Evolutionary conservation across 495 filamentous ascomycete species (phyloP).

Genomic region (Penicillium bialowiezense): DNA sequence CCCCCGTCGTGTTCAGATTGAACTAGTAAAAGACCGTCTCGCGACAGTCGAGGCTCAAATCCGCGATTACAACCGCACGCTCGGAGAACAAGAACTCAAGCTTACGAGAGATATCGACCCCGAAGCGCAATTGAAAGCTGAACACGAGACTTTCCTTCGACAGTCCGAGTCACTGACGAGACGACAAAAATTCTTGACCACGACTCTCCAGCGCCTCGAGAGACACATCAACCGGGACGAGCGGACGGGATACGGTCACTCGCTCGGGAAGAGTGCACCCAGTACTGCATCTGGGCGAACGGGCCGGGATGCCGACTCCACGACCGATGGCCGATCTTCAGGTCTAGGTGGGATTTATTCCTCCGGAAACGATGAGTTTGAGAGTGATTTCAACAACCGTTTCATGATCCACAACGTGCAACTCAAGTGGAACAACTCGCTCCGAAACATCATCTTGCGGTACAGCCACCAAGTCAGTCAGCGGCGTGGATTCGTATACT

Average conservation of each 20-base stretch:
- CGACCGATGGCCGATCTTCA: conserved; percentile 37
- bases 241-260: conserved; percentile 19
- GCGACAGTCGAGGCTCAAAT: conserved; percentile 76
- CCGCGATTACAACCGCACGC: conserved; percentile 60
- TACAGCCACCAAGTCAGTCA: conserved; percentile 98
- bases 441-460: conserved; percentile 92
- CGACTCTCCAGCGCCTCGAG: conserved; percentile 67
- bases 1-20: conserved; percentile 82
- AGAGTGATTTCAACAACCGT: conserved; percentile 94
- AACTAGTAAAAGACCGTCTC: conserved; percentile 77
- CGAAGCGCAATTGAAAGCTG: conserved; percentile 49
- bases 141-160: conserved; percentile 65
- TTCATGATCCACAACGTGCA: conserved; percentile 98
- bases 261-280: conserved; percentile 34
- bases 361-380: conserved; percentile 57
- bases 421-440: conserved; percentile 95
- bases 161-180: conserved; percentile 68
- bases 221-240: conserved; percentile 49
- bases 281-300: conserved; percentile 45
- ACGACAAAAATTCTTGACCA: conserved; percentile 74
- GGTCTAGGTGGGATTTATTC: conserved; percentile 42
- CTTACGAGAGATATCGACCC: conserved; percentile 53
- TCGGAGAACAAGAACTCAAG: conserved; percentile 64
- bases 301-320: conserved; percentile 46
- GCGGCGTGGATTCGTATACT: conserved; percentile 94